phyloP scores from a whole-genome alignment of 768 basidiomycete species.

The Crassisporium funariophilum region DNA sequence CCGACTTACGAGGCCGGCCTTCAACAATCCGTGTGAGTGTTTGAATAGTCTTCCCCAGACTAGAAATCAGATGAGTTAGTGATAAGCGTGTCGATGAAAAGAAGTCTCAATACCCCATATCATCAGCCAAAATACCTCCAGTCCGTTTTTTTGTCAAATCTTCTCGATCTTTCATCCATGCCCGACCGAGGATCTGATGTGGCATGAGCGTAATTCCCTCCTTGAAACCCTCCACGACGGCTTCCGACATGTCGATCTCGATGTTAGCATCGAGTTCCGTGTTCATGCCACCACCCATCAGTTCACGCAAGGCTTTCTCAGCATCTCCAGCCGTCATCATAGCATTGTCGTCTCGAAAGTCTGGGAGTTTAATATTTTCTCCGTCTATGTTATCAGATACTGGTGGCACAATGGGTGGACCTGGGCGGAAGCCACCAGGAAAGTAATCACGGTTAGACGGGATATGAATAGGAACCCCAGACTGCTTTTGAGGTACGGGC shows the following conservation, averaged over 20 bases:
- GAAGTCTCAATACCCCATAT: slow-evolving; percentile 68
- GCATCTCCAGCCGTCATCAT: slow-evolving; percentile 56
- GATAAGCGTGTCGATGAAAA: neutral
- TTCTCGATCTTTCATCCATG: slow-evolving; percentile 90
- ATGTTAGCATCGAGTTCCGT: slow-evolving; percentile 50
- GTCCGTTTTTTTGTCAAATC: slow-evolving; percentile 60
- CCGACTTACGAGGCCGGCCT: slow-evolving; percentile 67
- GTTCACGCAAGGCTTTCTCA: slow-evolving; percentile 75
- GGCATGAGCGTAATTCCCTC: slow-evolving; percentile 73
- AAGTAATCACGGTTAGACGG: neutral
- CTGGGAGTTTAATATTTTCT: slow-evolving; percentile 28
- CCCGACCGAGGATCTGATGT: slow-evolving; percentile 84
- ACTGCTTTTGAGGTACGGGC: no score
- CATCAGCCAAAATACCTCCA: slow-evolving; percentile 92
- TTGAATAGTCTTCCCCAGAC: slow-evolving; percentile 90
- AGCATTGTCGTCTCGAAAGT: slow-evolving; percentile 24
- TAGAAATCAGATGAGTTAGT: slow-evolving; percentile 26
- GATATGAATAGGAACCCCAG: no score
- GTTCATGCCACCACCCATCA: slow-evolving; percentile 69
- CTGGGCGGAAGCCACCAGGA: slow-evolving; percentile 14
- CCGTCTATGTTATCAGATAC: slow-evolving; percentile 19
- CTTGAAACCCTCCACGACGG: slow-evolving; percentile 75
- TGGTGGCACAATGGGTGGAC: slow-evolving; percentile 8
- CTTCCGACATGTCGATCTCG: slow-evolving; percentile 65
- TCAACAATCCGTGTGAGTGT: slow-evolving; percentile 86